phyloP scores from a whole-genome alignment of 192 early-diverging fungal species.

The Coemansia sp. region DNA sequence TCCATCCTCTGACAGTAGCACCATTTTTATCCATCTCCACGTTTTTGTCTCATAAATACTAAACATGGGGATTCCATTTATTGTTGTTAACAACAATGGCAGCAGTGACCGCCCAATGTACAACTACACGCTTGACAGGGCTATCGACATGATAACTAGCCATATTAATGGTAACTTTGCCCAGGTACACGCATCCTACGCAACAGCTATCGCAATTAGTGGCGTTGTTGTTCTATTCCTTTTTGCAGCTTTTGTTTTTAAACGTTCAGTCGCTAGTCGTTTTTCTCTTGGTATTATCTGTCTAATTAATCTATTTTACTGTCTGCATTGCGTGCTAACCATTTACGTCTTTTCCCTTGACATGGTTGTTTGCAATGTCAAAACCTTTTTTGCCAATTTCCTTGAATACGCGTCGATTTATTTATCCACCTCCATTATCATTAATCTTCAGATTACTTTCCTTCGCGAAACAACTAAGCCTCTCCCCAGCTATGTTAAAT shows the following conservation, averaged over 20 bases:
- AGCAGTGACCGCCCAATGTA: neutral
- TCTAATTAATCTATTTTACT: neutral
- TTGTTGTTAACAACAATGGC: neutral
- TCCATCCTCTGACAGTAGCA: too few relatives aligned
- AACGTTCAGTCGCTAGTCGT: neutral
- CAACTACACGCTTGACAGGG: neutral
- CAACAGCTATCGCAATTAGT: neutral
- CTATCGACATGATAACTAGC: neutral
- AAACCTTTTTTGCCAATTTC: neutral
- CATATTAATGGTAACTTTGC: neutral
- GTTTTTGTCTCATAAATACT: too few relatives aligned
- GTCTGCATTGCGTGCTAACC: conserved; percentile 1
- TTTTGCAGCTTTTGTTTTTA: neutral
- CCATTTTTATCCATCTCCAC: too few relatives aligned
- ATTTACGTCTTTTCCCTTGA: neutral
- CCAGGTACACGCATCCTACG: neutral
- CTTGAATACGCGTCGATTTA: neutral
- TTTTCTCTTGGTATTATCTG: conserved; percentile 1
- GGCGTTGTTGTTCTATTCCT: neutral
- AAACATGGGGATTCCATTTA: too few relatives aligned
- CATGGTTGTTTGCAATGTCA: neutral
- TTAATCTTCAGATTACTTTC: neutral
- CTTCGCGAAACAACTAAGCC: neutral
- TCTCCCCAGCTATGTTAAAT: neutral
- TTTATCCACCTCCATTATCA: neutral